Evolutionary conservation across 2,329 filamentous ascomycete genomes (phyloP).

Genomic region (Corniculantispora saksenae): DNA sequence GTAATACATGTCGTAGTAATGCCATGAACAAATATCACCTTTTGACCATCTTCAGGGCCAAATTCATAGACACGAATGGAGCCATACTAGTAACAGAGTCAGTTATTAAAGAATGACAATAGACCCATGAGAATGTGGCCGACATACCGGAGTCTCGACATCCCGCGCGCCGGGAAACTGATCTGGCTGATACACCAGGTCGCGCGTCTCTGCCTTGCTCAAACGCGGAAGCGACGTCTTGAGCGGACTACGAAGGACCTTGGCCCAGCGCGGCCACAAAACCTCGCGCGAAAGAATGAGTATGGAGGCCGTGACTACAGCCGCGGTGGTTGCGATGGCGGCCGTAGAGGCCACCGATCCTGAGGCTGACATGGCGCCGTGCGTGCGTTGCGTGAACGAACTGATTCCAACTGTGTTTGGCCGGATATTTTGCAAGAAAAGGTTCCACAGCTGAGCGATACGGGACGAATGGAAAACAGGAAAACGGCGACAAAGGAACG

Average conservation of each 20-base stretch:
- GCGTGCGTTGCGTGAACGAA: neutral
- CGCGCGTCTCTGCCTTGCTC: conserved; percentile 37
- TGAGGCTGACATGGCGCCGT: conserved; percentile 9
- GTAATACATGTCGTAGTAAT: conserved; percentile 82
- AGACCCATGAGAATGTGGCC: neutral
- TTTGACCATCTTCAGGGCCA: conserved; percentile 71
- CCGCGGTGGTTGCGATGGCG: conserved; percentile 43
- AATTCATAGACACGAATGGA: conserved; percentile 80
- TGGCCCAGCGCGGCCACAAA: conserved; percentile 43
- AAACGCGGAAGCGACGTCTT: conserved; percentile 40
- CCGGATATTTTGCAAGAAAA: too few relatives aligned
- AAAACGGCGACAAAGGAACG: neutral
- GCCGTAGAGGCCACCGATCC: conserved; percentile 34
- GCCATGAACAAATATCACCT: conserved; percentile 78
- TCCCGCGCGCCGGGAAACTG: conserved; percentile 72
- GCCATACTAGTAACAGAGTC: conserved; percentile 55
- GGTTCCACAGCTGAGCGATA: too few relatives aligned
- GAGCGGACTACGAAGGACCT: conserved; percentile 47
- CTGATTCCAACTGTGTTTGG: neutral
- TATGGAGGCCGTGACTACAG: conserved; percentile 31
- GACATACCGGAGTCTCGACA: conserved; percentile 63
- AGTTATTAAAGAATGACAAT: neutral
- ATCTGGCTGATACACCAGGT: conserved; percentile 63
- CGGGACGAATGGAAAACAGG: neutral
- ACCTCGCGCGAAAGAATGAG: conserved; percentile 31